Conservation (phyloP, 495 filamentous ascomycete species). For the Annulohypoxylon moriforme region DNA sequence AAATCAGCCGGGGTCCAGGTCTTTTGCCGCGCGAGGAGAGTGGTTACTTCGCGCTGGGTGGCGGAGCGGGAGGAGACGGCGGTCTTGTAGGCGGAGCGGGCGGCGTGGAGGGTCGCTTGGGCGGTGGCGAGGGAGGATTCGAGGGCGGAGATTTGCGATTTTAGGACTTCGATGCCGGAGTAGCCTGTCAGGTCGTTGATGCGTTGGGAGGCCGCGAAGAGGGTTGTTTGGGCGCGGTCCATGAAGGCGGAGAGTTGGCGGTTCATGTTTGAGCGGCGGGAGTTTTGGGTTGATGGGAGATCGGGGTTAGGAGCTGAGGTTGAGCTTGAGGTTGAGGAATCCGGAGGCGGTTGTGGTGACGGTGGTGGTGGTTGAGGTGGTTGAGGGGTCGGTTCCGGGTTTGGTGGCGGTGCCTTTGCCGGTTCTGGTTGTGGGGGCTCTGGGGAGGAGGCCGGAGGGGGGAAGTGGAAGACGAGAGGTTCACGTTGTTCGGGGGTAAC, state of each 20-base stretch:
- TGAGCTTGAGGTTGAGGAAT: not conserved
- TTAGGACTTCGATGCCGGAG: constrained; percentile 88
- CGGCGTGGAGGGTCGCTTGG: constrained; percentile 71
- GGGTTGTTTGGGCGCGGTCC: constrained; percentile 87
- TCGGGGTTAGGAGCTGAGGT: constrained; percentile 43
- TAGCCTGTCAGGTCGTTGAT: constrained; percentile 96
- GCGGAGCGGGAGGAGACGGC: constrained; percentile 82
- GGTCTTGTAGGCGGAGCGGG: constrained; percentile 79
- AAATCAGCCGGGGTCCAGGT: constrained; percentile 88
- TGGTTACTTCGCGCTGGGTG: constrained; percentile 95
- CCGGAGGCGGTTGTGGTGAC: constrained; percentile 16
- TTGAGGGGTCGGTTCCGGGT: not conserved
- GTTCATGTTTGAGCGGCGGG: constrained; percentile 74
- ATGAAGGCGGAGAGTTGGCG: constrained; percentile 81
- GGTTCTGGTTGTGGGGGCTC: constrained; percentile 8
- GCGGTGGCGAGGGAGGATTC: constrained; percentile 73
- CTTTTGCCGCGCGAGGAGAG: constrained; percentile 91
- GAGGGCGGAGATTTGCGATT: constrained; percentile 75
- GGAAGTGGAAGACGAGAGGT: not conserved
- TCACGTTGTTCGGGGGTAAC: not conserved
- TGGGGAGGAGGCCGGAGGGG: constrained; percentile 12
- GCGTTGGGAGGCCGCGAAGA: constrained; percentile 84
- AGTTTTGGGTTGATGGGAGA: constrained; percentile 83
- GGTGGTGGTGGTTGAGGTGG: constrained; percentile 12
- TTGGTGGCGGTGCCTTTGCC: not conserved